phyloP scores from a whole-genome alignment of 345 rosid species.

The Eucalyptus albens region DNA sequence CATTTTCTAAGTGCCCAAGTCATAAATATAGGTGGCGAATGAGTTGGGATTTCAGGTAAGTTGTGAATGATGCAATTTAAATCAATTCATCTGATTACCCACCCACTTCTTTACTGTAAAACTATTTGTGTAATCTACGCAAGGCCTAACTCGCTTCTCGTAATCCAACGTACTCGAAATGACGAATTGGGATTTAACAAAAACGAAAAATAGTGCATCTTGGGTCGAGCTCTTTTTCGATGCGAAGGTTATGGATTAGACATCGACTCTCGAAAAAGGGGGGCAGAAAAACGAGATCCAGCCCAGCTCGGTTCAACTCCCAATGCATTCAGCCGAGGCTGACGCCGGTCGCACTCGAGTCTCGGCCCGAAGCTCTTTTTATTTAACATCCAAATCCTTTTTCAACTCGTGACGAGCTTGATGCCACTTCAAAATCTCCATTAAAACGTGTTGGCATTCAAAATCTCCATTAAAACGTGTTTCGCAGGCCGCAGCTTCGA shows the following conservation, averaged over 20 bases:
- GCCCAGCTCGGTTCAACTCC: neutral
- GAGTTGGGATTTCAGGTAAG: accelerated
- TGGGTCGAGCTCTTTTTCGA: no score
- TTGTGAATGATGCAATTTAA: no score
- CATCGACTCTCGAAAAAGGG: neutral
- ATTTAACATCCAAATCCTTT: no score
- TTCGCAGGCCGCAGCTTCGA: neutral
- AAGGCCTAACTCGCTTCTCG: neutral
- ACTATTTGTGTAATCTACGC: neutral
- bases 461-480: neutral
- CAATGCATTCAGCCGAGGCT: neutral
- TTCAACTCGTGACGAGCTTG: neutral
- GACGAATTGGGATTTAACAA: neutral
- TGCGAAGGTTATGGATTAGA: neutral
- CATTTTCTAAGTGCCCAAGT: accelerated
- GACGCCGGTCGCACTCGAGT: neutral
- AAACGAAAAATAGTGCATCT: no score
- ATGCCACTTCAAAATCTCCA: neutral
- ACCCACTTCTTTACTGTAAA: neutral
- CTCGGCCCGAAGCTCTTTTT: neutral
- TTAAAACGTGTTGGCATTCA: no score
- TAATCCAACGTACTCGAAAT: neutral
- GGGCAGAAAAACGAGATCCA: neutral
- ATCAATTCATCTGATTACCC: no score
- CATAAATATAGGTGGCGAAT: neutral